Evolutionary conservation across 495 filamentous ascomycete species (phyloP).

Genomic region (Aspergillus conjunctus): DNA sequence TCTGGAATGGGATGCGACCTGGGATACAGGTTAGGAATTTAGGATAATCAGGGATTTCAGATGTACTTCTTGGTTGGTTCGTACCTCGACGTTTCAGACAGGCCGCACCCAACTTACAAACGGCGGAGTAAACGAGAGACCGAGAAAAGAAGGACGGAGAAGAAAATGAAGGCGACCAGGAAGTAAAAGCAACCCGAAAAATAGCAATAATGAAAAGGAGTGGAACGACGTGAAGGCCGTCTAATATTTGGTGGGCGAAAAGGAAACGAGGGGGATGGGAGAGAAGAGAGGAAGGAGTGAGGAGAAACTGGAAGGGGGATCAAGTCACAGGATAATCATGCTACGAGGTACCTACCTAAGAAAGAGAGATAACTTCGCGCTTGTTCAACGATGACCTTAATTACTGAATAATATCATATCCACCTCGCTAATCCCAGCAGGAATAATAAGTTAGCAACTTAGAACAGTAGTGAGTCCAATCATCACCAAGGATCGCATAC

Average conservation of each 20-base stretch:
- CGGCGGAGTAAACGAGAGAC: conserved; percentile 11
- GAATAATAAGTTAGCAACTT: background rate
- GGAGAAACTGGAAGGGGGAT: background rate
- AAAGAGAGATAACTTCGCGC: background rate
- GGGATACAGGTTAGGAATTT: conserved; percentile 7
- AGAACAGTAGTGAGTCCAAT: background rate
- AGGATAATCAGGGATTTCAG: background rate
- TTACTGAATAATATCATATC: background rate
- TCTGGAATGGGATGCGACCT: conserved; percentile 14
- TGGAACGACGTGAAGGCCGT: conserved; percentile 18
- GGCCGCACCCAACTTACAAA: conserved; percentile 3
- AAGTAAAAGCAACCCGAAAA: background rate
- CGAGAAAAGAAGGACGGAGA: conserved; percentile 2
- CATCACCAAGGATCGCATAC: background rate
- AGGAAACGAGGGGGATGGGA: conserved; percentile 2
- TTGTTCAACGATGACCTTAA: background rate
- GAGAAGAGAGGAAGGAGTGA: background rate
- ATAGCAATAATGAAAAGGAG: conserved; percentile 15
- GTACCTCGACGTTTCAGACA: conserved; percentile 15
- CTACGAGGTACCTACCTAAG: too few relatives aligned
- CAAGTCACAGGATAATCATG: background rate
- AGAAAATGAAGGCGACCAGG: background rate
- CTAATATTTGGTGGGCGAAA: background rate
- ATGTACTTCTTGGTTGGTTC: background rate
- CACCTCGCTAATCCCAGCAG: background rate